Conservation (phyloP, 495 filamentous ascomycete species). For the Rusavskia elegans region DNA sequence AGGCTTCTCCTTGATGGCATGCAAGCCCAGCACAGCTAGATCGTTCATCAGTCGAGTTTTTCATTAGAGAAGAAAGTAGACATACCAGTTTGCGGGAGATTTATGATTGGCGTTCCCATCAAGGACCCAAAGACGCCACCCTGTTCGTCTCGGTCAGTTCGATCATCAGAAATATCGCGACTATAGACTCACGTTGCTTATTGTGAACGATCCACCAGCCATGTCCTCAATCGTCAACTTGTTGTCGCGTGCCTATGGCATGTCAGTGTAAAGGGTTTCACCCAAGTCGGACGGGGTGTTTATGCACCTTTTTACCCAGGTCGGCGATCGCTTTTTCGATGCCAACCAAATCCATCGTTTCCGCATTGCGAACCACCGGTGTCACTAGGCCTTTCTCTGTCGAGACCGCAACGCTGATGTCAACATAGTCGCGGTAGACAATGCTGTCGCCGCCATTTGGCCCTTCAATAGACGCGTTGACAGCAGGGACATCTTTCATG, state of each 20-base stretch:
- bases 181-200: slow-evolving; percentile 62
- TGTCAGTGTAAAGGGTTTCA: neutral
- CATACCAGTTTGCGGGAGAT: slow-evolving; percentile 74
- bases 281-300: neutral
- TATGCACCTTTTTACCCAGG: slow-evolving; percentile 73
- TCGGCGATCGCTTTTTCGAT: slow-evolving; percentile 90
- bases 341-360: slow-evolving; percentile 68
- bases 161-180: neutral
- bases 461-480: slow-evolving; percentile 96
- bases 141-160: slow-evolving; percentile 20
- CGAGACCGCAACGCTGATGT: slow-evolving; percentile 92
- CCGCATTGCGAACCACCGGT: slow-evolving; percentile 86
- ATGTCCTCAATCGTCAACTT: slow-evolving; percentile 99
- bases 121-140: slow-evolving; percentile 63
- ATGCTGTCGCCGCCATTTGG: slow-evolving; percentile 92
- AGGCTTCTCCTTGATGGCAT: slow-evolving; percentile 91
- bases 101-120: slow-evolving; percentile 99
- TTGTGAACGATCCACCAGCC: slow-evolving; percentile 97
- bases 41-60: no score
- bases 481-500: slow-evolving; percentile 87
- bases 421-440: slow-evolving; percentile 94
- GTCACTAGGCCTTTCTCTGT: slow-evolving; percentile 97
- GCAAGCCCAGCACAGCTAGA: slow-evolving; percentile 79
- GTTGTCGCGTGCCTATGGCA: slow-evolving; percentile 63
- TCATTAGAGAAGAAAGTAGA: neutral